phyloP scores from a whole-genome alignment of 2,329 filamentous ascomycete species.

The Penicillium sp. region DNA sequence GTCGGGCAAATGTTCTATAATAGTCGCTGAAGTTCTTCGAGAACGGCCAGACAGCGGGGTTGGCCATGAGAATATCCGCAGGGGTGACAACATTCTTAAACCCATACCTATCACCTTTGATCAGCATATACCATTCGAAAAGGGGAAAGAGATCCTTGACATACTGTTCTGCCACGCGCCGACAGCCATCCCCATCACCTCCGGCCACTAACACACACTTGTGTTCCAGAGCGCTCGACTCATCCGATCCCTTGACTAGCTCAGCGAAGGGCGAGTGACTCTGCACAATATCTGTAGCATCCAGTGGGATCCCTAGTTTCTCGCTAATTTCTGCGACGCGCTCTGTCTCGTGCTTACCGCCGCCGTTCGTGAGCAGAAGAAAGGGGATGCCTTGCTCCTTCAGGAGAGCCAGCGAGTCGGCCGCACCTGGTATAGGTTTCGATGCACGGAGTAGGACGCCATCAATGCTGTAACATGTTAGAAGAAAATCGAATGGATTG shows the following conservation, averaged over 20 bases:
- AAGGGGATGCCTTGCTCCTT: constrained; percentile 77
- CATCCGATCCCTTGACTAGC: constrained; percentile 59
- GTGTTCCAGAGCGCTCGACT: constrained; percentile 53
- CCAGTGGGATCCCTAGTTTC: constrained; percentile 63
- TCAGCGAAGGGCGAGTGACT: constrained; percentile 87
- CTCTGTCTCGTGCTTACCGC: constrained; percentile 75
- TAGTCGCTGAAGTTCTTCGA: constrained; percentile 62
- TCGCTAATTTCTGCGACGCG: constrained; percentile 68
- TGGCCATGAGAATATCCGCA: constrained; percentile 72
- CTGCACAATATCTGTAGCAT: constrained; percentile 73
- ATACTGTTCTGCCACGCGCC: constrained; percentile 68
- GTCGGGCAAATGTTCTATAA: constrained; percentile 52
- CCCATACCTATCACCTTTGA: constrained; percentile 54
- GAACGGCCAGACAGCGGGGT: constrained; percentile 82
- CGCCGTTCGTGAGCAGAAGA: constrained; percentile 93
- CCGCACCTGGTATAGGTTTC: constrained; percentile 73
- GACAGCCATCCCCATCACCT: constrained; percentile 64
- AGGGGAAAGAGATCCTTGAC: constrained; percentile 4
- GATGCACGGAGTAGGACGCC: constrained; percentile 88
- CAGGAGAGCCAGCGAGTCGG: constrained; percentile 69
- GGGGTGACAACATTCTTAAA: constrained; percentile 82
- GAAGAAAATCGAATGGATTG: constrained; percentile 17
- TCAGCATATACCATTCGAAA: background rate
- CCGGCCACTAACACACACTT: constrained; percentile 74
- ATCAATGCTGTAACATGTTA: constrained; percentile 64